Evolutionary conservation across 495 filamentous ascomycete species (phyloP), one percentile per base, ranked within the genome.

Genomic region (Hypoxylon trugodes): DNA sequence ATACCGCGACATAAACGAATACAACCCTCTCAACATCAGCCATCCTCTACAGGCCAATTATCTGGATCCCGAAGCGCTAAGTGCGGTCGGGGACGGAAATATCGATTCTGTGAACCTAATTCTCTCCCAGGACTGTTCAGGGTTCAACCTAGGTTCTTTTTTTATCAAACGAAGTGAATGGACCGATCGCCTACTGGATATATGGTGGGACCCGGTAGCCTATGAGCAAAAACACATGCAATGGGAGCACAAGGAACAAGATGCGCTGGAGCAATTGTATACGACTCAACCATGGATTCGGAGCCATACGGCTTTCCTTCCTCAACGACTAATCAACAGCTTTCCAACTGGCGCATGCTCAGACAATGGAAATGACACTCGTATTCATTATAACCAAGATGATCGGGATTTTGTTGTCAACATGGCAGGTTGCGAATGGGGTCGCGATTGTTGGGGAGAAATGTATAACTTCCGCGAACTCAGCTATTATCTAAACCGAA

Each of bases 161-260:
- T 93, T 99, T 74, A 77, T 97, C 25, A 84, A 86, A 19, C 86
- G 96, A 10, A 89, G 89, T 59, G 76, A 86, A 9, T 99, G 94
- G 93, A 90, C 91, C 0, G 95, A 98, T 68, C 90, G 93, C 13
- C 71, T 99, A 5, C 83, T 99, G 21, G 95, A 99, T 73, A 85
- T 96, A 54, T 99, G 94, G 95, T 99, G 96, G 96, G 95, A 99
- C 68, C 95, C 95, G 0, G 92, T 97, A 32, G 87, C 90, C 53
- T 99, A 99, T 75, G 95, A 99, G 76, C 96, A 98, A 77, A 94
- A 92, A 74, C 95, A 99, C 70, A 98, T 97, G 94, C 84, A 97
- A 59, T 99, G 95, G 95, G 92, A 95, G 69, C 96, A 98, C 78
- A 98, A 97, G 69, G 95, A 99, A 69, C 95, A 99, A 73, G 92